Evolutionary conservation across 2,329 filamentous ascomycete genomes (phyloP).

Genomic region (Didymella lethalis): DNA sequence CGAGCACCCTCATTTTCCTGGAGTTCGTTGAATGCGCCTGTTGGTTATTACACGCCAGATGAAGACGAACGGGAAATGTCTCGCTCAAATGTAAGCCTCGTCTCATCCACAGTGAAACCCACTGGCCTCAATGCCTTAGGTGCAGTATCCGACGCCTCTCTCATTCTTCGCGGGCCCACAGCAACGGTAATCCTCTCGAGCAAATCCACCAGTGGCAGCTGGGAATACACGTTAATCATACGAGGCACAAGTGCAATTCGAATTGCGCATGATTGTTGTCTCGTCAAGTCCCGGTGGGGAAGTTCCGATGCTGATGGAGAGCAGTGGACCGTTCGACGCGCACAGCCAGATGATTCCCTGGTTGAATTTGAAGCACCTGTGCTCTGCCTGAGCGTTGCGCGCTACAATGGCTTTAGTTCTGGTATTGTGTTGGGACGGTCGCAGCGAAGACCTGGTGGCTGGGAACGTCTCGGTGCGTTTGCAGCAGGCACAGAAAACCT

Average conservation of each 20-base stretch:
- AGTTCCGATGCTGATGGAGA: constrained; percentile 4
- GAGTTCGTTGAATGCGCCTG: constrained; percentile 40
- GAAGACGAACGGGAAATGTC: constrained; percentile 34
- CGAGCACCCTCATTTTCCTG: constrained; percentile 46
- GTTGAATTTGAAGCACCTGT: constrained; percentile 34
- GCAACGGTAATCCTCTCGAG: constrained; percentile 29
- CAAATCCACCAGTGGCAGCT: constrained; percentile 22
- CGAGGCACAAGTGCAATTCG: constrained; percentile 38
- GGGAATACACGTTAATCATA: constrained; percentile 38
- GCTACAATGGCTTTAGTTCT: constrained; percentile 36
- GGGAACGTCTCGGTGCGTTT: constrained; percentile 44
- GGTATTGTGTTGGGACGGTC: constrained; percentile 42
- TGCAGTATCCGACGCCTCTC: constrained; percentile 32
- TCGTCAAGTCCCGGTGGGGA: constrained; percentile 26
- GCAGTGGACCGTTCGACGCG: constrained; percentile 35
- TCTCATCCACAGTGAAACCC: constrained; percentile 25
- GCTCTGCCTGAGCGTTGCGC: constrained; percentile 38
- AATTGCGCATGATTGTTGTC: constrained; percentile 40
- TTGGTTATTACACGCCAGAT: constrained; percentile 35
- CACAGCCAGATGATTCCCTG: constrained; percentile 22
- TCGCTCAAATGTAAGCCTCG: constrained; percentile 26
- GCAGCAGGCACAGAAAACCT: constrained; percentile 36
- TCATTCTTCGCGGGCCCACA: constrained; percentile 36
- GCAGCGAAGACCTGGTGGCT: constrained; percentile 14
- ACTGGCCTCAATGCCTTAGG: constrained; percentile 42